Percentiles rank a stretch among this genome's conserved stretches.
Conservation (phyloP, 495 filamentous ascomycete genomes). For the Penicillium lagena region DNA sequence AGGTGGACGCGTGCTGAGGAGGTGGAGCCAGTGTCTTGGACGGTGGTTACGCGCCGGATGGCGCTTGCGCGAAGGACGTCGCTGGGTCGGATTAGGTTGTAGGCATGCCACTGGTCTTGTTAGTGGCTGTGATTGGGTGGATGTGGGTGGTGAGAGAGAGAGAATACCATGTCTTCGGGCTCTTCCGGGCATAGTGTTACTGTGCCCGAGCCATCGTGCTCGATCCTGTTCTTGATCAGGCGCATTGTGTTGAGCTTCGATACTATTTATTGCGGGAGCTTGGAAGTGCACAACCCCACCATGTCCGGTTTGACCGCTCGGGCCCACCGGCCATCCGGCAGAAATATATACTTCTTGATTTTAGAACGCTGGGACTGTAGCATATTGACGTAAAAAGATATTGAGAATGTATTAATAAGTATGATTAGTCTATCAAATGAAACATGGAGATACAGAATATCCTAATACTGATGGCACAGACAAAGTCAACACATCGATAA, state of each 20-base stretch:
- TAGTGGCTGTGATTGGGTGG: background rate
- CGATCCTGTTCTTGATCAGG: slow-evolving; percentile 65
- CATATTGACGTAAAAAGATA: too few relatives aligned
- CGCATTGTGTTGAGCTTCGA: slow-evolving; percentile 43
- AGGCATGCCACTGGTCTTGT: slow-evolving; percentile 75
- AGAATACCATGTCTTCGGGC: slow-evolving; percentile 86
- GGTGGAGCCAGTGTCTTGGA: slow-evolving; percentile 65
- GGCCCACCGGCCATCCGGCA: background rate
- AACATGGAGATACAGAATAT: too few relatives aligned
- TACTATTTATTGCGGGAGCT: background rate
- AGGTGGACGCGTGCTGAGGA: slow-evolving; percentile 68
- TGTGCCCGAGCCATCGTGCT: slow-evolving; percentile 68
- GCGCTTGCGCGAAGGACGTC: slow-evolving; percentile 81
- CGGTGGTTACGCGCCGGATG: slow-evolving; percentile 69
- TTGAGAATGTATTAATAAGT: too few relatives aligned
- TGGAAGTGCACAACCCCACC: too few relatives aligned
- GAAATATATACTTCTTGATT: background rate
- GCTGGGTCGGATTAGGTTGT: slow-evolving; percentile 80
- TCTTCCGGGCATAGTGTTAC: slow-evolving; percentile 83
- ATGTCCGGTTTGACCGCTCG: background rate
- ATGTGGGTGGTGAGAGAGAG: background rate
- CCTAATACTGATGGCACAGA: too few relatives aligned
- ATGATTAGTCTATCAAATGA: too few relatives aligned
- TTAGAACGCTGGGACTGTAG: too few relatives aligned
- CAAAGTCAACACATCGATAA: too few relatives aligned